Evolutionary conservation across 73 alveolate species (phyloP), one percentile per base, ranked within the genome.

Genomic region (Symbiodinium natans): DNA sequence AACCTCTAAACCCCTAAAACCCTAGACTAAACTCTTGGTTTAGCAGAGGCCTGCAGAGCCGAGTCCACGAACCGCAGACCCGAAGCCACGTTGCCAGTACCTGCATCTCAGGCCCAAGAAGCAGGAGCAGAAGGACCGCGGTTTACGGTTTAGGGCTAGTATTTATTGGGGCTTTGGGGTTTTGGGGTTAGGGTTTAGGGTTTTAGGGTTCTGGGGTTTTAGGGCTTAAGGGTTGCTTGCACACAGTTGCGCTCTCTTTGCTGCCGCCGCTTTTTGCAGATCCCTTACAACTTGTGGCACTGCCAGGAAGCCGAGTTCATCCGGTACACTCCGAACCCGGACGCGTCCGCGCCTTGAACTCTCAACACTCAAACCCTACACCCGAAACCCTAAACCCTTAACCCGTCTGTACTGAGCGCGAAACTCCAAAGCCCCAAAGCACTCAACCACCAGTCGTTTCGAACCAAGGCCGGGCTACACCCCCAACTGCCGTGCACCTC

Each of bases 101-200:
- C n/a, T n/a, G n/a, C 71, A 29, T 15, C 23, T 40, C 33, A 90
- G 97, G 97, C 97, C 97, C 13, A 90, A 90, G 80, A 90, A 90
- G 97, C 97, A 90, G 36, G 97, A 90, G 97, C 97, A 90, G 88
- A 90, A 90, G 97, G 97, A 90, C 97, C 0, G 10, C 34, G 83
- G 1, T 41, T 3, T 29, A 10, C 2, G 59, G 19, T 21, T 6
- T 48, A 23, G 10, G 33, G 38, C 10, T 68, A 31, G 19, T 25
- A 10, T 29, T 68, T 68, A 19, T 68, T 31, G 19, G 19, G 4
- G 36, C 1, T 29, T 23, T 31, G 36, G 8, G 39, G 25, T 31
- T 68, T 9, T 68, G 63, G 63, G 8, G 23, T 8, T 48, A 10
- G 63, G 63, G 8, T 48, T 48, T 10, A 10, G 63, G 8, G 8